Evolutionary conservation across 2,329 filamentous ascomycete species (phyloP).

Genomic region (Penicillium sp.): DNA sequence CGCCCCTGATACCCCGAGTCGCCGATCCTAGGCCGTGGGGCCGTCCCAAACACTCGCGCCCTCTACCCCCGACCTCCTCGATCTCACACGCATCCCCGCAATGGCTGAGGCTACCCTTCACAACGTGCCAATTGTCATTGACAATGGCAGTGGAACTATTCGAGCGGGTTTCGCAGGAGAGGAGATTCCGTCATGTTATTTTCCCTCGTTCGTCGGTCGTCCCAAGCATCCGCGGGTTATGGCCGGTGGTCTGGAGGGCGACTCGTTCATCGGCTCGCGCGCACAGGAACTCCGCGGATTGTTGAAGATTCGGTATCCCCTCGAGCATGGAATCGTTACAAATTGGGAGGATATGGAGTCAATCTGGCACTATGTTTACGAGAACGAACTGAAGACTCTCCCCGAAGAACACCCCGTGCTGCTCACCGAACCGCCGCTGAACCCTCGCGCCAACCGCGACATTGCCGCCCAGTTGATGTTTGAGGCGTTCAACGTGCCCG

Average conservation of each 20-base stretch:
- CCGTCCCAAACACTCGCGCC: slow-evolving; percentile 27
- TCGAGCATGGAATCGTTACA: slow-evolving; percentile 97
- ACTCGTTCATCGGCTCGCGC: slow-evolving; percentile 93
- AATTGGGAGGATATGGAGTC: slow-evolving; percentile 99
- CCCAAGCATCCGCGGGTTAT: slow-evolving; percentile 94
- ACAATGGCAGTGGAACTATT: slow-evolving; percentile 98
- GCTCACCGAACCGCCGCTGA: slow-evolving; percentile 91
- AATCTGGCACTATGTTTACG: slow-evolving; percentile 98
- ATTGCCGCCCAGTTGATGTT: slow-evolving; percentile 96
- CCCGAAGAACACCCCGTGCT: slow-evolving; percentile 99
- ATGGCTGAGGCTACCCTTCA: slow-evolving; percentile 72
- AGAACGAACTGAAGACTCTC: slow-evolving; percentile 90
- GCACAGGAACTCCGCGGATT: slow-evolving; percentile 87
- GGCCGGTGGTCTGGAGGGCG: slow-evolving; percentile 93
- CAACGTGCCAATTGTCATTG: slow-evolving; percentile 97
- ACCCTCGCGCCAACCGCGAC: slow-evolving; percentile 92
- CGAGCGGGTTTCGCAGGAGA: slow-evolving; percentile 95
- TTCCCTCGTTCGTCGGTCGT: slow-evolving; percentile 93
- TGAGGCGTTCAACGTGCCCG: slow-evolving; percentile 97
- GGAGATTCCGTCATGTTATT: slow-evolving; percentile 93
- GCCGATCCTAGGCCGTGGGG: slow-evolving; percentile 30
- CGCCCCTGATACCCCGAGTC: slow-evolving; percentile 11
- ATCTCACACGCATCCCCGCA: slow-evolving; percentile 23
- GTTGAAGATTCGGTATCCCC: slow-evolving; percentile 90
- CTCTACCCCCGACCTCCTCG: slow-evolving; percentile 16